Evolutionary conservation across 2,329 filamentous ascomycete genomes (phyloP).

Genomic region (Bimuria novae-zelandiae): DNA sequence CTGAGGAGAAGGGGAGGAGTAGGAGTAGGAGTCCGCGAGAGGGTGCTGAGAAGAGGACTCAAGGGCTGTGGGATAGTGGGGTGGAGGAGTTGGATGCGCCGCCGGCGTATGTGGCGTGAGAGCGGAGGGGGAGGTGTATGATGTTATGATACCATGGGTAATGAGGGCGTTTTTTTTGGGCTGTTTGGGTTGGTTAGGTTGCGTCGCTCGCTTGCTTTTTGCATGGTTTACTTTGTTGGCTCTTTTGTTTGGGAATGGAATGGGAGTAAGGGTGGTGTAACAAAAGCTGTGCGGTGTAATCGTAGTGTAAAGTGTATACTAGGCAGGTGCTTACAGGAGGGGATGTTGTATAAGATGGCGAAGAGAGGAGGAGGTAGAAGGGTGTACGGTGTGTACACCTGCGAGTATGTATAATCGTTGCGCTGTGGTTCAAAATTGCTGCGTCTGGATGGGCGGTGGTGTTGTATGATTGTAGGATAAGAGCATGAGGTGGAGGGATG

Average conservation of each 20-base stretch:
- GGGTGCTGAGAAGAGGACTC: constrained; percentile 11
- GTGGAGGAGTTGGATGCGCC: constrained; percentile 39
- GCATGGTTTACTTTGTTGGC: not conserved
- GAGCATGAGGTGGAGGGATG: too few relatives aligned
- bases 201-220: not conserved
- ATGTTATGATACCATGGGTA: constrained; percentile 6
- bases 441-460: too few relatives aligned
- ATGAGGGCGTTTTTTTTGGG: not conserved
- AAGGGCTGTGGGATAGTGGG: constrained; percentile 27
- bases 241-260: not conserved
- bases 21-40: constrained; percentile 7
- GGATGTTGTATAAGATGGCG: too few relatives aligned
- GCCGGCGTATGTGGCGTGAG: constrained; percentile 40
- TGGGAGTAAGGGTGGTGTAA: not conserved
- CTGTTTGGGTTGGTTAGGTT: not conserved
- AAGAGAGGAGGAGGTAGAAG: too few relatives aligned
- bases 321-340: too few relatives aligned
- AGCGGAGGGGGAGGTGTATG: not conserved
- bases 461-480: too few relatives aligned
- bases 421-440: too few relatives aligned
- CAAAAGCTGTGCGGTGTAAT: not conserved
- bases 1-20: constrained; percentile 72
- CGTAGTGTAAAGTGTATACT: not conserved
- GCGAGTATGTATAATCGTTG: too few relatives aligned
- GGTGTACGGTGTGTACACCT: too few relatives aligned